Evolutionary conservation across 2,329 filamentous ascomycete species (phyloP), one percentile per base, ranked within the genome.

Genomic region (Tolypocladium amazonense): DNA sequence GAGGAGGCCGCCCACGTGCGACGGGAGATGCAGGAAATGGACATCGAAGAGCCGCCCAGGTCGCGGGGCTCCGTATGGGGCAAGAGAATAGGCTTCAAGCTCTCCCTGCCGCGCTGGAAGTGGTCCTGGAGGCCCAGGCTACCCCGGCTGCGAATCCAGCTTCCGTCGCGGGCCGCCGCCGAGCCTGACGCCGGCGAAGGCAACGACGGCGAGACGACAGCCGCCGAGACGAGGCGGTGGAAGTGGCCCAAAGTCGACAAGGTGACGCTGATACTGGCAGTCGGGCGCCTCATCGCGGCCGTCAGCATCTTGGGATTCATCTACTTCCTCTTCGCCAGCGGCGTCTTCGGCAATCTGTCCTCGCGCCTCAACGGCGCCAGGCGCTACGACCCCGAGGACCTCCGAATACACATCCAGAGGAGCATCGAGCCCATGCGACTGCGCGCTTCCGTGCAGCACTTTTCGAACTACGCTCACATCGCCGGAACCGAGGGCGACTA

Each of bases 401-500:
- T 97, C 60, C 85, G 90, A 59, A 79, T 83, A 60, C 90, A 88
- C 73, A 82, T 95, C 33, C 86, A 94, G 71, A 79, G 81, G 56
- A 85, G 85, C 66, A 83, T 96, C 64, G 88, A 95, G 68, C 79
- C 84, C 59, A 79, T 80, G 61, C 80, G 81, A 57, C 88, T 94
- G 71, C 82, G 85, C 63, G 86, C 89, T 47, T 89, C 89, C 60
- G 76, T 96, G 61, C 78, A 83, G 67, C 88, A 92, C 69, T 85
- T 93, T 63, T 93, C 91, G 5, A 83, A 83, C 59, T 96, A 90
- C 70, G 89, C 94, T 62, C 94, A 97, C 73, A 81, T 97, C 63
- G 94, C 91, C 2, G 94, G 94, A n/a, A 96, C 92, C 3, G 88
- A 96, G 75, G 94, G 94, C 56, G 93, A 95, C 75, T 92, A 88